Conservation (phyloP, 805 yeast species). For the Candida ascalaphidarum region DNA sequence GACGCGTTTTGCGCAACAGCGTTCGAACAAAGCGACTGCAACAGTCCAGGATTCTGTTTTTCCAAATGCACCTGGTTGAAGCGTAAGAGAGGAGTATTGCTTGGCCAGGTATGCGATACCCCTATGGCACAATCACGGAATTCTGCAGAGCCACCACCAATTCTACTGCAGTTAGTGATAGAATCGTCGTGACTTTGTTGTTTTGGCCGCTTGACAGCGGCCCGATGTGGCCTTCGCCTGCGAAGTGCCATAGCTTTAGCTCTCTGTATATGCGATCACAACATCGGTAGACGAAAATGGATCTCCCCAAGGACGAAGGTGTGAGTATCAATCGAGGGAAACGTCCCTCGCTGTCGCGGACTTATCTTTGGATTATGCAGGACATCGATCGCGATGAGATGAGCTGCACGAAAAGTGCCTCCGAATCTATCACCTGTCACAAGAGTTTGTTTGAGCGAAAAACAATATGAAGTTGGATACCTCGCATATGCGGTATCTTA, state of each 20-base stretch:
- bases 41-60: too few relatives aligned
- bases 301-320: not conserved
- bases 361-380: slow-evolving; percentile 7
- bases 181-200: slow-evolving; percentile 6
- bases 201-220: slow-evolving; percentile 9
- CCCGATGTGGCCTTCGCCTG: not conserved
- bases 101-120: too few relatives aligned
- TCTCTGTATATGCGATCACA: too few relatives aligned
- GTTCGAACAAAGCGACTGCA: too few relatives aligned
- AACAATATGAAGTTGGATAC: slow-evolving; percentile 80
- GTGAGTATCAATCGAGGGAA: too few relatives aligned
- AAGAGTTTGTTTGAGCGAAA: not conserved
- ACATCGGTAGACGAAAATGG: not conserved
- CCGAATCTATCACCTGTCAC: slow-evolving; percentile 3
- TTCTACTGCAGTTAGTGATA: too few relatives aligned
- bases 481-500: slow-evolving; percentile 85
- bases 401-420: slow-evolving; percentile 1
- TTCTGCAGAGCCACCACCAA: too few relatives aligned
- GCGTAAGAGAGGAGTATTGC: too few relatives aligned
- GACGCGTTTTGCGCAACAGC: too few relatives aligned
- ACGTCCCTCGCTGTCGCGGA: slow-evolving; percentile 2
- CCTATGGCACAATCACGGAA: too few relatives aligned
- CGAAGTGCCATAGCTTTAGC: too few relatives aligned
- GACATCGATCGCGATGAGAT: slow-evolving; percentile 3
- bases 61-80: too few relatives aligned